A percentile compares a stretch with the other conserved stretches of the same genome.
Conservation (phyloP, 2,329 filamentous ascomycete species). For the Diaporthe longicolla region DNA sequence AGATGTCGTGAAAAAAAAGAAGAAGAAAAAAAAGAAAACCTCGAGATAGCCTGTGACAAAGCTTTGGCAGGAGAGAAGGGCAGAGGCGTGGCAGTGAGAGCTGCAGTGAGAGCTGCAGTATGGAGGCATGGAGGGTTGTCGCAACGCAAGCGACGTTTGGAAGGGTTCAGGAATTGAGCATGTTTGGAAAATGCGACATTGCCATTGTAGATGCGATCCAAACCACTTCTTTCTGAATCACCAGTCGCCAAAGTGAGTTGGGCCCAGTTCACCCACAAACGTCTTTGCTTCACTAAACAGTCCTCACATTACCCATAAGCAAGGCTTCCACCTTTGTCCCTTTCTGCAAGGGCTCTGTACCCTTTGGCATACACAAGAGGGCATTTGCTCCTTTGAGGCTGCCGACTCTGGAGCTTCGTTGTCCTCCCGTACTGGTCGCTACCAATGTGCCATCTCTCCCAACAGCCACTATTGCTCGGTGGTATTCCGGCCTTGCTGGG, state of each 20-base stretch:
- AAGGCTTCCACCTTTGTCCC: conserved; percentile 83
- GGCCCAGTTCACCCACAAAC: neutral
- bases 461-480: conserved; percentile 82
- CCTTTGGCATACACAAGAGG: conserved; percentile 80
- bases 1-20: neutral
- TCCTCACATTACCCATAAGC: conserved; percentile 74
- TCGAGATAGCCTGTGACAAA: neutral
- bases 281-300: conserved; percentile 40
- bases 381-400: conserved; percentile 93
- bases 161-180: neutral
- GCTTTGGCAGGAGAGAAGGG: neutral
- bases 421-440: conserved; percentile 88
- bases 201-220: neutral
- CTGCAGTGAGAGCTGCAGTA: neutral
- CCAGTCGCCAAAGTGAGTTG: neutral
- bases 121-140: neutral
- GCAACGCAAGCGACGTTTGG: neutral
- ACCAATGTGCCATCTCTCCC: conserved; percentile 76
- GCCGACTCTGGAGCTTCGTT: conserved; percentile 90
- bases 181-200: neutral
- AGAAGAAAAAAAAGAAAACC: neutral
- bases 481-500: conserved; percentile 85
- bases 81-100: neutral
- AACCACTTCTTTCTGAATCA: neutral
- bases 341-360: conserved; percentile 74